Conservation (phyloP, 148 eudicot genomes). For the Rhododendron kiyosumense region DNA sequence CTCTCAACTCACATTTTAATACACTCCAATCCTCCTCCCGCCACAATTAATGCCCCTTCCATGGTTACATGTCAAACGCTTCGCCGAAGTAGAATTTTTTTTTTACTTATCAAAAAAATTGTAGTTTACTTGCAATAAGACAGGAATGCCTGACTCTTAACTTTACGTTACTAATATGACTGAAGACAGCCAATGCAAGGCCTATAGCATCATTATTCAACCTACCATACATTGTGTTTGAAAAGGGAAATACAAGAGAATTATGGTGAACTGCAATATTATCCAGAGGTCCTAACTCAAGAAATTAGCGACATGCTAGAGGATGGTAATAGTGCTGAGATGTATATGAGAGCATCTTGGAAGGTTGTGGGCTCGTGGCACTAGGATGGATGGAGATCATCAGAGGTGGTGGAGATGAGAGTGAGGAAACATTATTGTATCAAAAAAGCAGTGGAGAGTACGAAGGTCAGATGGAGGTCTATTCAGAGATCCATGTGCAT, state of each 20-base stretch:
- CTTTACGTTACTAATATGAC: background rate
- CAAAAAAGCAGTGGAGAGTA: background rate
- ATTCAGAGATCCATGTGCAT: background rate
- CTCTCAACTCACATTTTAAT: background rate
- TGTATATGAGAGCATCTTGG: background rate
- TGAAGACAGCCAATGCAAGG: background rate
- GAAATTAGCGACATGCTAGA: background rate
- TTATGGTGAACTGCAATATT: no score
- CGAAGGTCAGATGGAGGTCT: background rate
- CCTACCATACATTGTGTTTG: background rate
- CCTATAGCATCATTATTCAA: background rate
- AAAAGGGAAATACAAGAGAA: background rate
- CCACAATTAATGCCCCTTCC: background rate
- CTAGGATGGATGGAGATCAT: background rate
- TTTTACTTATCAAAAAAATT: background rate
- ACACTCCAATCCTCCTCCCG: background rate
- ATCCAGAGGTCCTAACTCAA: no score
- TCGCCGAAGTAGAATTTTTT: background rate
- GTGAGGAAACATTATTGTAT: background rate
- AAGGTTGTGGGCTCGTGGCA: background rate
- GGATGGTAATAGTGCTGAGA: background rate
- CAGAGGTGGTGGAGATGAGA: background rate
- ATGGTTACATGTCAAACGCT: background rate
- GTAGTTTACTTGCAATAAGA: background rate
- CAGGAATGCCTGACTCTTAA: background rate